Conservation (phyloP, 2,329 filamentous ascomycete genomes). For the Coniochaeta sp. region DNA sequence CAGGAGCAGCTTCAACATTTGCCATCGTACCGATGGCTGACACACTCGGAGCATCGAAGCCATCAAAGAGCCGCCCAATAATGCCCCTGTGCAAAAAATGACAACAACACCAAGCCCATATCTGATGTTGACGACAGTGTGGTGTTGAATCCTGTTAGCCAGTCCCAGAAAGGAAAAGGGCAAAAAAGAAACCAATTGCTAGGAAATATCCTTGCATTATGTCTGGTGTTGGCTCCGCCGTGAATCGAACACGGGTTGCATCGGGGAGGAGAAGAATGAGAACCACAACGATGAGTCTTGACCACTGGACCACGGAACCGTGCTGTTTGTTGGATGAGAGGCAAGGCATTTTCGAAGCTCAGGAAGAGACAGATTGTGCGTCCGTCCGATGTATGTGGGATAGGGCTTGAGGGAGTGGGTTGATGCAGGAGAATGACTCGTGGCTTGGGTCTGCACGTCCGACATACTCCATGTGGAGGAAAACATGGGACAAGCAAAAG, state of each 20-base stretch:
- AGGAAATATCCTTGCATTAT: background rate
- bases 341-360: background rate
- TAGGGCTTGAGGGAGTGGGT: background rate
- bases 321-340: background rate
- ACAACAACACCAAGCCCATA: too few relatives aligned
- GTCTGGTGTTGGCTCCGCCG: background rate
- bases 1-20: too few relatives aligned
- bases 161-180: too few relatives aligned
- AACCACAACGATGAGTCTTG: background rate
- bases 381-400: background rate
- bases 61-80: too few relatives aligned
- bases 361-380: background rate
- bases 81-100: too few relatives aligned
- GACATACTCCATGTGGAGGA: too few relatives aligned
- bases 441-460: too few relatives aligned
- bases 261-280: background rate
- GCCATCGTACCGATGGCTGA: too few relatives aligned
- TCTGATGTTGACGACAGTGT: too few relatives aligned
- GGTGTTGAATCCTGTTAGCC: too few relatives aligned
- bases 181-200: background rate
- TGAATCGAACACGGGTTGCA: background rate
- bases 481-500: too few relatives aligned
- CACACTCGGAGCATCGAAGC: too few relatives aligned
- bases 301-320: constrained; percentile 1
- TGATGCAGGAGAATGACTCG: background rate